phyloP scores from a whole-genome alignment of 306 rosid genomes.

The Gynostemma pentaphyllum region DNA sequence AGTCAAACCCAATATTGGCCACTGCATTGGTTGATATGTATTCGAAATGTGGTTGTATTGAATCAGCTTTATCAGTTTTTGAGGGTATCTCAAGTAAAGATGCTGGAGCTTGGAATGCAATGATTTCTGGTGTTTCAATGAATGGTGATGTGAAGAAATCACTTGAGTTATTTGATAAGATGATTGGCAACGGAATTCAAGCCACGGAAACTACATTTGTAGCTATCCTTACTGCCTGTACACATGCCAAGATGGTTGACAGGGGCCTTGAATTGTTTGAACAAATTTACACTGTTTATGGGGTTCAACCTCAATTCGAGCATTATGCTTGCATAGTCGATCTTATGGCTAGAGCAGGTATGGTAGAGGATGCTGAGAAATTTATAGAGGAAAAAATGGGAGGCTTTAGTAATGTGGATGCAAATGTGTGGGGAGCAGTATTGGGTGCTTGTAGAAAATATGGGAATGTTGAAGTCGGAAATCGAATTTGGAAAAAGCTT shows the following conservation, averaged over 20 bases:
- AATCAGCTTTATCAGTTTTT: slow-evolving; percentile 28
- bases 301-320: slow-evolving; percentile 21
- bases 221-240: slow-evolving; percentile 50
- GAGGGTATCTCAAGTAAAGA: slow-evolving; percentile 21
- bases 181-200: slow-evolving; percentile 23
- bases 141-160: slow-evolving; percentile 52
- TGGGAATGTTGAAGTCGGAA: slow-evolving; percentile 43
- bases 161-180: slow-evolving; percentile 33
- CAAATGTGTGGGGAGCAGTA: slow-evolving; percentile 72
- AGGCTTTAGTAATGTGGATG: slow-evolving; percentile 42
- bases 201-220: slow-evolving; percentile 58
- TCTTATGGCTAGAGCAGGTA: slow-evolving; percentile 58
- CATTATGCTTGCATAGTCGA: slow-evolving; percentile 45
- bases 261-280: slow-evolving; percentile 48
- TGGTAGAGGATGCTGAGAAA: slow-evolving; percentile 56
- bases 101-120: slow-evolving; percentile 57
- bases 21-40: slow-evolving; percentile 54
- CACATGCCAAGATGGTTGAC: slow-evolving; percentile 45
- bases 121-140: slow-evolving; percentile 53
- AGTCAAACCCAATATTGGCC: slow-evolving; percentile 35
- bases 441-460: slow-evolving; percentile 64
- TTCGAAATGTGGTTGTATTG: slow-evolving; percentile 35
- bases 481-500: slow-evolving; percentile 61
- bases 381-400: slow-evolving; percentile 72
- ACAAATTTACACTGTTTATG: slow-evolving; percentile 26